Base-by-base conservation (phyloP, 306 rosid genomes). In the Trifolium repens region DNA sequence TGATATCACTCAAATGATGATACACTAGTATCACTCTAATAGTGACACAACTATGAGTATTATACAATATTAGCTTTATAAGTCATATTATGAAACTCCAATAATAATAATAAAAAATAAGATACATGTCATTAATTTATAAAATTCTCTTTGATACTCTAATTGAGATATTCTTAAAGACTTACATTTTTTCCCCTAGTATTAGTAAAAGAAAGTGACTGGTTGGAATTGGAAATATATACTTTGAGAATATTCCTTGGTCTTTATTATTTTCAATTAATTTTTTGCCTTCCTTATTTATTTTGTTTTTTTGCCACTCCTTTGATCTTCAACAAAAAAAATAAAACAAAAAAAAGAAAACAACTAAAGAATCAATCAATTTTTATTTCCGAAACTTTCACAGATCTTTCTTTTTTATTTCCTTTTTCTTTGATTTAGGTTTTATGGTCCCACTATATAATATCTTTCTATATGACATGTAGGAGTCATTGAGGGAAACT, bases 401-500 rank as follows among this genome's bases (percentile, higher is more conserved):
- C 17, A 19, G 27, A 46, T 17, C 24, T 54, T 37, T 17, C 10
- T 24, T 35, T 47, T 40, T 14, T 0, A 24, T 39, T 42, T 35
- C 75, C 61, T 26, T 68, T 40, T 16, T 9, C 30, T 35, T 12
- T 46, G 0, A 17, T 35, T 34, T 35, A 19, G 54, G 27, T 50
- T 65, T 67, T 50, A 14, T 77, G 53, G n/a, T 17, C 60, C 30
- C 30, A 27, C 67, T 49, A 4, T 16, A 16, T n/a, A 22, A 60
- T 24, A 39, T 34, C 42, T 68, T 16, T 24, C 5, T 42, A 39
- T 55, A 7, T 37, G 39, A 49, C 8, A 46, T 35, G 16, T 10
- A 27, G 66, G 76, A 84, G 76, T 70, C 71, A 78, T 68, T 63
- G 50, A 9, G 46, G 78, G 73, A 49, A n/a, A 67, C 16, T 30